These are phyloP conservation scores for Epichloe scottii DNA, from an alignment of 2,329 filamentous ascomycete species.

Conservation along the genomic window DNA sequence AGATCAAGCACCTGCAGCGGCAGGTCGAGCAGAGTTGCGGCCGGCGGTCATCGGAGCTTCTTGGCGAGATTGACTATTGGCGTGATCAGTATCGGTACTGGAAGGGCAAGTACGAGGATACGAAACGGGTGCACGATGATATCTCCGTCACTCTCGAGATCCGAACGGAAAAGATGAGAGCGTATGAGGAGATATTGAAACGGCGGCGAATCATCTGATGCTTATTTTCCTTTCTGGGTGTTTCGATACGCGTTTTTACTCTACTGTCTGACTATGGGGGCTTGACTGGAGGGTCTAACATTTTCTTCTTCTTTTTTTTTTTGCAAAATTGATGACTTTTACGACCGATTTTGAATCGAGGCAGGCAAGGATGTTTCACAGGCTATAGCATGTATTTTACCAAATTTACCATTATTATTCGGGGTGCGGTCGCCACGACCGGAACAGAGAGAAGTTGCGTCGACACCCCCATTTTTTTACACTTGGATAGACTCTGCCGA, in stretches of 20 bases:
- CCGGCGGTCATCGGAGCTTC: slow-evolving; percentile 20
- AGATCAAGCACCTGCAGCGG: slow-evolving; percentile 22
- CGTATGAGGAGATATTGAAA: slow-evolving; percentile 23
- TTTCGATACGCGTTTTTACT: not conserved
- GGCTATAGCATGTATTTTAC: too few species aligned
- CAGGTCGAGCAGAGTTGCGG: slow-evolving; percentile 20
- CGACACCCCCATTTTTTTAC: not conserved
- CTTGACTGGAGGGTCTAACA: too few species aligned
- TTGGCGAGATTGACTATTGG: slow-evolving; percentile 22
- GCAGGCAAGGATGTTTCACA: too few species aligned
- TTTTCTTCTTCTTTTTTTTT: too few species aligned
- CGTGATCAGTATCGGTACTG: slow-evolving; percentile 19
- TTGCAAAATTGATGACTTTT: too few species aligned
- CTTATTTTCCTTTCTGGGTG: not conserved
- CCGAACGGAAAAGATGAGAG: slow-evolving; percentile 19
- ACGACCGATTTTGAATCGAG: too few species aligned
- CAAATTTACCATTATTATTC: too few species aligned
- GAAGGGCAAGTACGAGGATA: slow-evolving; percentile 18
- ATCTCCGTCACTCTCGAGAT: slow-evolving; percentile 17
- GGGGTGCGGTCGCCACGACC: too few species aligned
- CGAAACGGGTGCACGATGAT: slow-evolving; percentile 16
- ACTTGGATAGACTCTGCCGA: not conserved
- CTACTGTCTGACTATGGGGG: not conserved
- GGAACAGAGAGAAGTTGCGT: not conserved
- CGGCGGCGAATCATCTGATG: slow-evolving; percentile 17